phyloP scores from a whole-genome alignment of 805 yeast species.

The Wickerhamiella sergipiensis region DNA sequence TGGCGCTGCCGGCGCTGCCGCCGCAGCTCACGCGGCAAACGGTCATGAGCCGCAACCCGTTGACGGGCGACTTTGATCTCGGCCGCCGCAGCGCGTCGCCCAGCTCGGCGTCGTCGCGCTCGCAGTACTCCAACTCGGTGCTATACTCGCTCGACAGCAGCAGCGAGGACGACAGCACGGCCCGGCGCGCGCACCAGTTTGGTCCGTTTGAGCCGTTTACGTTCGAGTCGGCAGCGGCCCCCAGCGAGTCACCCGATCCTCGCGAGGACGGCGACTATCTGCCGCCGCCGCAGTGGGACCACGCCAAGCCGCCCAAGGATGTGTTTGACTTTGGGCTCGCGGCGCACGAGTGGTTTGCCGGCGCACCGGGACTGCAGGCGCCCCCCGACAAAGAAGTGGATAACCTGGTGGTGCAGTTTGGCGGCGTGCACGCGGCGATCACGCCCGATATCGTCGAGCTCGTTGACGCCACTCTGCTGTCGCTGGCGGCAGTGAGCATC shows the following conservation, averaged over 20 bases:
- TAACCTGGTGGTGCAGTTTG: slow-evolving; percentile 42
- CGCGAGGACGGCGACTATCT: neutral
- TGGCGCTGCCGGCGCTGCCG: slow-evolving; percentile 50
- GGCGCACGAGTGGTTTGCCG: slow-evolving; percentile 9
- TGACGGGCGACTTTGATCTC: slow-evolving; percentile 11
- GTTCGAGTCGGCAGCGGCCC: neutral
- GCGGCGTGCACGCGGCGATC: slow-evolving; percentile 33
- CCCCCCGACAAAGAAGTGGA: slow-evolving; percentile 31
- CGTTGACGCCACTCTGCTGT: slow-evolving; percentile 27
- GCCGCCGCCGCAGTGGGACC: neutral
- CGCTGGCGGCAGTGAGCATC: slow-evolving; percentile 28
- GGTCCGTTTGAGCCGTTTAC: neutral
- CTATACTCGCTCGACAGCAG: slow-evolving; percentile 6
- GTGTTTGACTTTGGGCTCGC: slow-evolving; percentile 7
- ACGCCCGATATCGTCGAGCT: slow-evolving; percentile 34
- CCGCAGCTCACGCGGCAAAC: slow-evolving; percentile 43
- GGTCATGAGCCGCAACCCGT: slow-evolving; percentile 27
- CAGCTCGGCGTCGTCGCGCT: slow-evolving; percentile 1
- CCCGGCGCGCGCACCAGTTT: neutral
- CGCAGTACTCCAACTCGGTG: slow-evolving; percentile 1
- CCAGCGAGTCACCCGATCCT: neutral
- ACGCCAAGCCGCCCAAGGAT: neutral
- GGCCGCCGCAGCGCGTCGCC: slow-evolving; percentile 4
- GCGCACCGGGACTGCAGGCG: slow-evolving; percentile 27
- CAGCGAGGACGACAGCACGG: neutral